phyloP scores from a whole-genome alignment of 495 filamentous ascomycete genomes.

The Neurospora sp. region DNA sequence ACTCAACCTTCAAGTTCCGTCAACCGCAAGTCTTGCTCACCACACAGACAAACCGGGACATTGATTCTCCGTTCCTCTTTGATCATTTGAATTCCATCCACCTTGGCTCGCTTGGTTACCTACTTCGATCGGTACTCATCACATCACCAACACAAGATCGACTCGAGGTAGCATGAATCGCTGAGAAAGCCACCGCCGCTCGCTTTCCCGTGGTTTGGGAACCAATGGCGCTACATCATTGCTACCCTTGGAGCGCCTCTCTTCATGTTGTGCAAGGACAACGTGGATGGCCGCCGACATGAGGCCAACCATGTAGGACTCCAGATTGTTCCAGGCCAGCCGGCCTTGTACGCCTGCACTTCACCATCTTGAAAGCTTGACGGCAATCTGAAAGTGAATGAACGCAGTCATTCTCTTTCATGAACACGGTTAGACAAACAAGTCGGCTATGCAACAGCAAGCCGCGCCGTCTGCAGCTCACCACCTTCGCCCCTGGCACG shows the following conservation, averaged over 20 bases:
- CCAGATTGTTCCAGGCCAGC: neutral
- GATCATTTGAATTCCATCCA: neutral
- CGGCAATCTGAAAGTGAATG: neutral
- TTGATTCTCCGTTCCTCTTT: neutral
- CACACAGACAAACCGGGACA: neutral
- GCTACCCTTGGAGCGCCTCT: neutral
- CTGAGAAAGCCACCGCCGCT: neutral
- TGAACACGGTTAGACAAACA: neutral
- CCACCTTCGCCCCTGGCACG: neutral
- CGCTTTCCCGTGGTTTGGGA: neutral
- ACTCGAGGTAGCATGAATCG: neutral
- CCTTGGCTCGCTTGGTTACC: neutral
- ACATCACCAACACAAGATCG: neutral
- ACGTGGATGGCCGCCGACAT: neutral
- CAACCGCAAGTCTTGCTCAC: neutral
- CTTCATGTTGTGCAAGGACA: neutral
- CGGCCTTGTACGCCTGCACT: neutral
- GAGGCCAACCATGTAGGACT: neutral
- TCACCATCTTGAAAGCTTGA: neutral
- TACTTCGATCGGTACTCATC: neutral
- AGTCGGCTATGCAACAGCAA: neutral
- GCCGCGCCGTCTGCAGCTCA: neutral
- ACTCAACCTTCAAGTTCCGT: no score
- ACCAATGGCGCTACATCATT: neutral
- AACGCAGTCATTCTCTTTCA: neutral